Evolutionary conservation across 1,284 basidiomycete species (phyloP), one percentile per base, ranked within the genome.

Genomic region (Apiotrichum akiyoshidainum): DNA sequence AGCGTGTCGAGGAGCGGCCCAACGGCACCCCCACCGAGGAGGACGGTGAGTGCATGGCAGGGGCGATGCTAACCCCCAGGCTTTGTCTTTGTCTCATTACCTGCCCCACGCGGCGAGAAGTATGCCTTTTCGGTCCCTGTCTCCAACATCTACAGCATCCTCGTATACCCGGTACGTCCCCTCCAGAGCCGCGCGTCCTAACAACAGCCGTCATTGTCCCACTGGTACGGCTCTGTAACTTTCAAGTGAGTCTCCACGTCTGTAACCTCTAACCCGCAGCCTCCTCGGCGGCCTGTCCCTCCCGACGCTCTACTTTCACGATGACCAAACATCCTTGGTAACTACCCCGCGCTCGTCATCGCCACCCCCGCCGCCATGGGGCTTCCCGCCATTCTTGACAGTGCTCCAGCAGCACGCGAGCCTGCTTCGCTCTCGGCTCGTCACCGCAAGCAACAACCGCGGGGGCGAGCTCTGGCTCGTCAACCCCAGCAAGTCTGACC

Each of bases 61-160:
- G 46, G 33, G 52, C 52, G 16, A 46, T 55, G 54, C 52, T 46
- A 40, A 48, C 40, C 17, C 37, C 13, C 47, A 78, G 76, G 73
- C 31, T 77, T 73, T 52, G 73, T 77, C 19, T 75, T 77, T 45
- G 73, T 77, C 9, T 73, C 75, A 2, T 53, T 75, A 4, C 75
- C 75, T 17, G 66, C 77, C 17, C 67, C 74, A 11, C 69, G 87
- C 54, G 87, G 90, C 9, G 89, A 93, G 73, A 89, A 89, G 21
- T 96, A 97, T 71, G 92, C 95, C 1, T 98, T 98, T 79, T 95
- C 92, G 17, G 86, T 97, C 0, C 89, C 94, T 2, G 72, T 99
- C 49, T 86, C 87, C 0, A 88, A 87, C 17, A 85, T 98, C 64
- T 97, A 98, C 76, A 95, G 92, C 21, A 82, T 98, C 52, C 82